Evolutionary conservation across 2,329 filamentous ascomycete genomes (phyloP).

Genomic region (Fusarium equiseti): DNA sequence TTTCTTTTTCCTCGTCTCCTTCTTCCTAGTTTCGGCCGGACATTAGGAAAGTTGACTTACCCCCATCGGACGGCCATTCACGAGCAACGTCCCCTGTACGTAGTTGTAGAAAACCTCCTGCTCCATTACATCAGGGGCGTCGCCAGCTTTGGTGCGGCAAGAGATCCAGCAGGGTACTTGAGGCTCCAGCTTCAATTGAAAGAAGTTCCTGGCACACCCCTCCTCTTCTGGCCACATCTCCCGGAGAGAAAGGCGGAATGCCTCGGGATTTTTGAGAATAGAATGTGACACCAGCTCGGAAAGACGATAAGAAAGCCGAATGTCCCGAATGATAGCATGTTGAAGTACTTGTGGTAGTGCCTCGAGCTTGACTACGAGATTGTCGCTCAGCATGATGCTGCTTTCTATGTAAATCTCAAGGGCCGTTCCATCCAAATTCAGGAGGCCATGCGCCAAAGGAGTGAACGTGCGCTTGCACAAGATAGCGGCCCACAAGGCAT

Average conservation of each 20-base stretch:
- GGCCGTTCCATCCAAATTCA: slow-evolving; percentile 18
- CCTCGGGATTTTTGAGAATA: slow-evolving; percentile 25
- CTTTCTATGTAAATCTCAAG: slow-evolving; percentile 41
- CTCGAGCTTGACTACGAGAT: slow-evolving; percentile 42
- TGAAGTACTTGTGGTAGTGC: slow-evolving; percentile 31
- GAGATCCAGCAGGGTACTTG: slow-evolving; percentile 28
- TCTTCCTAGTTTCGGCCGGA: neutral
- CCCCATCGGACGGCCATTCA: slow-evolving; percentile 52
- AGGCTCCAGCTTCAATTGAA: neutral
- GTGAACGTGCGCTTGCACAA: slow-evolving; percentile 61
- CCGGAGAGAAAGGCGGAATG: slow-evolving; percentile 32
- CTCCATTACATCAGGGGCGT: neutral
- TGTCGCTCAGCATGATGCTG: slow-evolving; percentile 43
- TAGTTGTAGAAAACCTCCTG: slow-evolving; percentile 52
- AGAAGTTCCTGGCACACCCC: slow-evolving; percentile 24
- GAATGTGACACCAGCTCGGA: slow-evolving; percentile 10
- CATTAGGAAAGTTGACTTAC: neutral
- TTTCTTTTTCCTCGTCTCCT: neutral
- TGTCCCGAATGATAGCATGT: slow-evolving; percentile 39
- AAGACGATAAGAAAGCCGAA: slow-evolving; percentile 40
- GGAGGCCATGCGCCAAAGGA: neutral
- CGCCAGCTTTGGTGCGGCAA: slow-evolving; percentile 24
- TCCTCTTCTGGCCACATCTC: slow-evolving; percentile 43
- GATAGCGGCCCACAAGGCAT: slow-evolving; percentile 67
- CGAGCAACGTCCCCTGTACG: slow-evolving; percentile 47